Conservation (phyloP, 306 rosid species). For the Phaseolus lunatus region DNA sequence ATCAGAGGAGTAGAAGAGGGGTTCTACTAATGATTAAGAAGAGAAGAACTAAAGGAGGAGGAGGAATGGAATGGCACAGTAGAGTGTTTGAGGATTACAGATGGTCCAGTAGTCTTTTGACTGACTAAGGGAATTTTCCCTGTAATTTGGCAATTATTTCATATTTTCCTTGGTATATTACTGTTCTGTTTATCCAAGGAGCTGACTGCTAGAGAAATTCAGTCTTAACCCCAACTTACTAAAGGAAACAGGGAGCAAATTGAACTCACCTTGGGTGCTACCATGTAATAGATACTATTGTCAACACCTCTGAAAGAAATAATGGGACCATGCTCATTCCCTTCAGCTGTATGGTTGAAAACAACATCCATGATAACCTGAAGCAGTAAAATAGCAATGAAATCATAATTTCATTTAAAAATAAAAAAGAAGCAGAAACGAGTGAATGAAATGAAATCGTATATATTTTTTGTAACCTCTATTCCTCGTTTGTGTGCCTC, state of each 20-base stretch:
- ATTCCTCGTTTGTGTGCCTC: constrained; percentile 96
- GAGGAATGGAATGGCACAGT: not conserved
- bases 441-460: constrained; percentile 21
- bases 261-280: constrained; percentile 85
- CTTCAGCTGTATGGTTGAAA: constrained; percentile 99
- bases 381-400: constrained; percentile 44
- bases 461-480: constrained; percentile 66
- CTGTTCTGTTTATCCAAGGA: not conserved
- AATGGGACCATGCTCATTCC: constrained; percentile 92
- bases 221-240: constrained; percentile 15
- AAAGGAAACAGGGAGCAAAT: constrained; percentile 35
- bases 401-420: constrained; percentile 29
- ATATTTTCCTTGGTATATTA: not conserved
- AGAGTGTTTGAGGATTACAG: not conserved
- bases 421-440: not conserved
- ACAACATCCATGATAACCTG: constrained; percentile 99
- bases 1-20: not conserved
- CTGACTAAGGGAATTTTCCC: not conserved
- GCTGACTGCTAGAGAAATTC: not conserved
- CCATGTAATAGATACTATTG: constrained; percentile 87
- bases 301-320: constrained; percentile 95
- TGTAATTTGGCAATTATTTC: not conserved
- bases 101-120: not conserved
- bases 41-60: not conserved
- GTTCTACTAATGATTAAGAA: not conserved